Evolutionary conservation across 1,284 basidiomycete species (phyloP).

Genomic region (Cryptococcus wingfieldii): DNA sequence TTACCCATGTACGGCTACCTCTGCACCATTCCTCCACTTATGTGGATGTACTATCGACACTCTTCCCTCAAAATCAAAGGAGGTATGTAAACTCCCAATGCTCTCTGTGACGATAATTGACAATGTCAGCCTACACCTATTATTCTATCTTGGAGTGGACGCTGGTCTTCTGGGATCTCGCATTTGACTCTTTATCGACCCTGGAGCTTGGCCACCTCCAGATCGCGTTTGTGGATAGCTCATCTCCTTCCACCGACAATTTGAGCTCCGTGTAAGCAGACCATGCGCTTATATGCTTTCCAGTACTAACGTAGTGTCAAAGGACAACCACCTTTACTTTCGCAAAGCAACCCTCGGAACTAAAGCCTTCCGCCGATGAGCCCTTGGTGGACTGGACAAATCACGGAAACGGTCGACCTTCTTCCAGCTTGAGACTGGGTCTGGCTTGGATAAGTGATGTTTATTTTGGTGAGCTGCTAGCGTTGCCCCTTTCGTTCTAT

Average conservation of each 20-base stretch:
- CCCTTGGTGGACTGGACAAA: constrained; percentile 9
- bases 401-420: neutral
- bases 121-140: constrained; percentile 65
- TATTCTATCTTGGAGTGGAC: constrained; percentile 86
- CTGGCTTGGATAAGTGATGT: constrained; percentile 40
- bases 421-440: constrained; percentile 6
- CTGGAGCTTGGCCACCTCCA: constrained; percentile 56
- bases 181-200: constrained; percentile 67
- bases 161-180: constrained; percentile 71
- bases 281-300: neutral
- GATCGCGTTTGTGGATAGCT: constrained; percentile 24
- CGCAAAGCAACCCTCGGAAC: neutral
- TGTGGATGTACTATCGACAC: constrained; percentile 81
- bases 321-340: neutral
- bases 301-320: neutral
- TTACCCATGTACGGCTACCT: constrained; percentile 57
- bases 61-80: constrained; percentile 73
- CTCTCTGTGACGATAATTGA: constrained; percentile 3
- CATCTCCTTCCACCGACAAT: neutral
- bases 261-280: neutral
- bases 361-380: neutral
- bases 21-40: constrained; percentile 62
- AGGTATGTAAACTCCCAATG: constrained; percentile 52
- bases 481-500: neutral
- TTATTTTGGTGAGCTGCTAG: constrained; percentile 34